Evolutionary conservation across 2,329 filamentous ascomycete species (phyloP), one percentile per base, ranked within the genome.

Genomic region (Colletotrichum tamarilloi): DNA sequence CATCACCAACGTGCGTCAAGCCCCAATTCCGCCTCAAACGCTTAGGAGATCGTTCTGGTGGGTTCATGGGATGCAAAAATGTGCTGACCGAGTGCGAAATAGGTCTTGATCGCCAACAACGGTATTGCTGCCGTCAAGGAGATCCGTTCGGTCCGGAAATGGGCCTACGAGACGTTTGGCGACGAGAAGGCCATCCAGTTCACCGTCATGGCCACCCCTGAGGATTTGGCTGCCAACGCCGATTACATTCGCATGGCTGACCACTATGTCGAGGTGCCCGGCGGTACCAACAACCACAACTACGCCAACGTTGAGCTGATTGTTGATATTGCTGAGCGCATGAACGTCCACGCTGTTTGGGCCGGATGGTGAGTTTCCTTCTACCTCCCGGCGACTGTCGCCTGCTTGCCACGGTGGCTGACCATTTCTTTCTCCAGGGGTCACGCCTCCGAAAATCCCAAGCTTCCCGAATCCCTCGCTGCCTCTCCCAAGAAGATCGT

Each of bases 191-290:
- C 96, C 79, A 98, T 99, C 82, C 95, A 98, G 83, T 99, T 99
- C 87, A 99, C 97, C 76, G 97, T 99, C 82, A 99, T 99, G 97
- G 97, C 97, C 78, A 99, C 97, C 52, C 97, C 97, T 62, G 97
- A 99, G 86, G 97, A 99, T 92, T 85, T 99, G 82, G 92, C 93
- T 83, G 97, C 97, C 82, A 99, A 99, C 84, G 97, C 97, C 78
- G 97, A 99, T 86, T 99, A 99, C 87, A 99, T 99, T 83, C 92
- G 97, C 83, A 98, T 99, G 97, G 97, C 97, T 42, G 97, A 99
- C 86, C 95, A 98, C 89, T 99, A 99, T 84, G 97, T 99, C 79
- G 97, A 99, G 87, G 96, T 99, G 75, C 97, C 97, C 42, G 97
- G 97, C 81, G 97, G 97, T 81, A 99, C 97, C 75, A 99, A 99